Evolutionary conservation across 495 filamentous ascomycete genomes (phyloP).

Genomic region (Neurospora sp.): DNA sequence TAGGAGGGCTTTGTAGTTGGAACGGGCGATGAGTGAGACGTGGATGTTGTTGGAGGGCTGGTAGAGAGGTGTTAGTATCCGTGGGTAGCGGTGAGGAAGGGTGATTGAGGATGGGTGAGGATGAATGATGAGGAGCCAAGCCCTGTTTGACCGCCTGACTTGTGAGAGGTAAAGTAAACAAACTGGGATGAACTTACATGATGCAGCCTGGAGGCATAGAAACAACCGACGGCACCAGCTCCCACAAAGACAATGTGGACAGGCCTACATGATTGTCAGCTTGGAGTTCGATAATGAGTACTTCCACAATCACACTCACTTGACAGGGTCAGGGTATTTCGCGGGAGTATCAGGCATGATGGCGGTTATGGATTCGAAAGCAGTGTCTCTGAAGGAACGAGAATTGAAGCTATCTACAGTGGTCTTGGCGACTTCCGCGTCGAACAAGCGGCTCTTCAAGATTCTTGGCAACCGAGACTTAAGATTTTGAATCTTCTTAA

Average conservation of each 20-base stretch:
- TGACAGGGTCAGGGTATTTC: constrained; percentile 14
- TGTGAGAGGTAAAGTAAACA: neutral
- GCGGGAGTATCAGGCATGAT: constrained; percentile 11
- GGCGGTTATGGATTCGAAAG: neutral
- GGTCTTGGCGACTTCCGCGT: neutral
- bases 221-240: constrained; percentile 49
- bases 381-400: neutral
- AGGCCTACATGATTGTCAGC: constrained; percentile 22
- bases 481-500: neutral
- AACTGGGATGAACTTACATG: constrained; percentile 22
- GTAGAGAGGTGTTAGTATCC: neutral
- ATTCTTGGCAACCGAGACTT: neutral
- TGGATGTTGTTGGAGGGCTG: constrained; percentile 32
- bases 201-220: constrained; percentile 48
- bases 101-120: neutral
- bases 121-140: neutral
- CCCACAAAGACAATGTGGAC: constrained; percentile 47
- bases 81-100: neutral
- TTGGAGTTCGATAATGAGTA: neutral
- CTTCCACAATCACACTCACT: constrained; percentile 2
- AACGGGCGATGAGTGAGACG: constrained; percentile 43
- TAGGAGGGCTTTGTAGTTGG: constrained; percentile 43
- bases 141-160: neutral
- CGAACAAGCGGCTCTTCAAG: neutral
- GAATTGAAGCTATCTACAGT: neutral